A percentile compares a stretch with the other conserved stretches of the same genome.
Conservation (phyloP, 2,329 filamentous ascomycete species). For the Cladophialophora bantiana region DNA sequence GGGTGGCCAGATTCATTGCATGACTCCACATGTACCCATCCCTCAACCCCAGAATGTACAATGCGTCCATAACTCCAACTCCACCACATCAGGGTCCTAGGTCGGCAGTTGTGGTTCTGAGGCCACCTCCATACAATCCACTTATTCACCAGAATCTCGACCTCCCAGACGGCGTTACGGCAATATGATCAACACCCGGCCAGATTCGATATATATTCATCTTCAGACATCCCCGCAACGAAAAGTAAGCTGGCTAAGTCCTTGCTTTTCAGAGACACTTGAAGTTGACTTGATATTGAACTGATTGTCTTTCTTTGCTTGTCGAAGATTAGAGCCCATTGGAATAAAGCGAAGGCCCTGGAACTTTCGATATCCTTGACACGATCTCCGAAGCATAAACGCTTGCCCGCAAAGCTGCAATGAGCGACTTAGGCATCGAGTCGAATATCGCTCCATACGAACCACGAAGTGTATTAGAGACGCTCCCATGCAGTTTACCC, state of each 20-base stretch:
- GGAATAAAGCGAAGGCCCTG: neutral
- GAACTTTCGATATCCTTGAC: neutral
- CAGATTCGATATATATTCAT: neutral
- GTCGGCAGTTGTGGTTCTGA: constrained; percentile 12
- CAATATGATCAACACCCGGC: neutral
- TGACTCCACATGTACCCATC: constrained; percentile 14
- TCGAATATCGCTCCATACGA: constrained; percentile 19
- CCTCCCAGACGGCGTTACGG: constrained; percentile 11
- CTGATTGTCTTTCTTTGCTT: neutral
- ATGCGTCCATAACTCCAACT: constrained; percentile 4
- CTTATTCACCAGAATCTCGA: neutral
- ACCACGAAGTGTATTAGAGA: constrained; percentile 24
- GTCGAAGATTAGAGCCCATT: neutral
- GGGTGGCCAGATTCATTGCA: neutral
- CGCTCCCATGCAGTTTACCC: constrained; percentile 25
- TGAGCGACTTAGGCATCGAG: constrained; percentile 2
- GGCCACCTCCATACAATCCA: constrained; percentile 2
- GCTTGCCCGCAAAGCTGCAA: neutral
- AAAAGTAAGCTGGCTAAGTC: neutral
- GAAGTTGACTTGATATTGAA: neutral
- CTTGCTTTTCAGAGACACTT: neutral
- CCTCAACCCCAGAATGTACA: constrained; percentile 6
- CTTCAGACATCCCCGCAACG: neutral
- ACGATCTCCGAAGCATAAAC: neutral
- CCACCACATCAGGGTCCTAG: constrained; percentile 3